Evolutionary conservation across 1,139 yeast genomes (phyloP), one percentile per base, ranked within the genome.

Genomic region (Blastobotrys apis): DNA sequence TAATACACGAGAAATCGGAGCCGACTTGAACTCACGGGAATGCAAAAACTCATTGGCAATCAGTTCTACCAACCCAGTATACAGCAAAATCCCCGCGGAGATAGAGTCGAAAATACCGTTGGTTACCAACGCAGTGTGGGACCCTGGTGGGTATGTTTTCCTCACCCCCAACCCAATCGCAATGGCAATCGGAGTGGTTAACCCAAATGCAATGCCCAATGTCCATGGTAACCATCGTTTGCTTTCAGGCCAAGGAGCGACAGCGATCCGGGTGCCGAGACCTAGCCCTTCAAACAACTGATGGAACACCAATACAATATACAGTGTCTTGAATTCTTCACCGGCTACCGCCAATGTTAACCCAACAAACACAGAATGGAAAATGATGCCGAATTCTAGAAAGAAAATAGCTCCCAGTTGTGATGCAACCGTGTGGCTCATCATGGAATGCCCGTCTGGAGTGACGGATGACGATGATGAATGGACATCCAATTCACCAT

Each of bases 231-330:
- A 68, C 61, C 59, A 63, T 33, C 55, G 49, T 58, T 71, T 72
- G 37, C 63, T 50, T 22, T 65, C 61, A 23, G 85, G 83, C 88
- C 92, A 85, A 30, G 74, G 69, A 4, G 85, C 78, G 20, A 77
- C 73, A 1, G 95, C 87, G 47, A 88, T 73, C 63, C 97, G 77
- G 5, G 95, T 77, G 43, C 97, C 97, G 56, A 88, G 73, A 56
- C 96, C 97, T 45, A 88, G 72, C 45, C 97, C 97, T 71, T 88
- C 97, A 63, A 88, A 88, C 69, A 84, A 75, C 67, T 88, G 97
- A 67, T 88, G 97, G 76, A 88, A 88, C 2, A 84, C 81, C 44
- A 88, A 65, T 15, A 87, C 97, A 55, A 83, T 75, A 65, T 84
- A 88, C 41, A 88, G 70, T 2, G 88, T 77, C 43, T 71, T 75